phyloP scores from a whole-genome alignment of 1,284 basidiomycete genomes.

The Tilletia horrida region DNA sequence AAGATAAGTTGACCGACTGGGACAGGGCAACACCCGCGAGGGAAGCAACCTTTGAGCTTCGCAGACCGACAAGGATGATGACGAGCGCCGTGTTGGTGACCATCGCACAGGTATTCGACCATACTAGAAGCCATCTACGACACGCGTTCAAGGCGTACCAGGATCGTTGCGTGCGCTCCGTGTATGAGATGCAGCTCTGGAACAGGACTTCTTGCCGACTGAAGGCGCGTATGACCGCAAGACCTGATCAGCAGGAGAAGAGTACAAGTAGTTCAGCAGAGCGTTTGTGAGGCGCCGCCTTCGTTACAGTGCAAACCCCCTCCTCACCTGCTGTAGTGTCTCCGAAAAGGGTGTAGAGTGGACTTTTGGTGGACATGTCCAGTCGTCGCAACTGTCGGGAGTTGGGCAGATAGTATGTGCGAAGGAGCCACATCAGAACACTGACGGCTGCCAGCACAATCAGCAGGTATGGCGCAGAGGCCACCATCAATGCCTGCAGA shows the following conservation, averaged over 20 bases:
- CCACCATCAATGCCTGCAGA: slow-evolving; percentile 27
- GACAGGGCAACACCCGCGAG: slow-evolving; percentile 53
- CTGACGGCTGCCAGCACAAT: slow-evolving; percentile 21
- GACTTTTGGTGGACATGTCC: slow-evolving; percentile 37
- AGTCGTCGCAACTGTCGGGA: slow-evolving; percentile 37
- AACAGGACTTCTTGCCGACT: slow-evolving; percentile 27
- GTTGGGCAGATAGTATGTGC: slow-evolving; percentile 37
- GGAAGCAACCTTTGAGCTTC: slow-evolving; percentile 32
- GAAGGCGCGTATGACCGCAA: slow-evolving; percentile 38
- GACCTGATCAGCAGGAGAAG: slow-evolving; percentile 22
- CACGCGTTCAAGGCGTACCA: slow-evolving; percentile 36
- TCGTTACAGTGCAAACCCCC: too few relatives aligned
- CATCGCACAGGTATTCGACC: slow-evolving; percentile 29
- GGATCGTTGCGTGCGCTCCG: slow-evolving; percentile 30
- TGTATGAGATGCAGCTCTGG: slow-evolving; percentile 29
- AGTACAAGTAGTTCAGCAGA: neutral
- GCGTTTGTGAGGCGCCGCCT: too few relatives aligned
- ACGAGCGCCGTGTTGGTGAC: slow-evolving; percentile 36
- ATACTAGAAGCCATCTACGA: slow-evolving; percentile 44
- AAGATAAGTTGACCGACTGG: slow-evolving; percentile 37
- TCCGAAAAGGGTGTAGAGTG: slow-evolving; percentile 35
- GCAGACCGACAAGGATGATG: slow-evolving; percentile 33
- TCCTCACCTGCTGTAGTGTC: slow-evolving; percentile 21
- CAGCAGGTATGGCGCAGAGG: slow-evolving; percentile 35
- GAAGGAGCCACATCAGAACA: slow-evolving; percentile 23